Base-by-base conservation (phyloP, 768 basidiomycete genomes). In the Hysterangium stoloniferum region DNA sequence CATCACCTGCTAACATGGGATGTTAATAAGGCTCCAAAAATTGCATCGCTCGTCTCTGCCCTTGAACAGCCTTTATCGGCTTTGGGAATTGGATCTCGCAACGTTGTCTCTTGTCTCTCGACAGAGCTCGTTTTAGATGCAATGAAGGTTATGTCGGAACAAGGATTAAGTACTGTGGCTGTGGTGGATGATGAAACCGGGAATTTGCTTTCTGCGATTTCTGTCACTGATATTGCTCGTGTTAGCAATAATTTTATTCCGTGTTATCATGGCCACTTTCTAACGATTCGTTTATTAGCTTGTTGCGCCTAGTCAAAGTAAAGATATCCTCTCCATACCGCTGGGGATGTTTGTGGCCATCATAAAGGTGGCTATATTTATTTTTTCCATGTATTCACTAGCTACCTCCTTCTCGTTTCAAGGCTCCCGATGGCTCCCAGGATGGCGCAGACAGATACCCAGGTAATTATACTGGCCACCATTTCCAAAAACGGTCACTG, bases 121-220 rank as follows among this genome's bases (percentile, higher is more conserved):
- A 72, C 70, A 13, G 76, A 78, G 2, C 74, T 75, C 17, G 82
- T 89, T 22, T 68, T 89, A 44, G 83, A 87, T 61, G 86, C 86
- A 4, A 91, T 91, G 88, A 78, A 72, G 53, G 69, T 85, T 25
- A 89, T 91, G 87, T 87, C 85, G 58, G 85, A 87, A 54, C 77
- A 84, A 59, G 88, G 88, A 20, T 86, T 91, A 22, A 88, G 86
- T 60, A 88, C 84, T 57, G 72, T 89, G 38, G 88, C 87, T 13
- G 82, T 90, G 4, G 62, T 86, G 4, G 83, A 86, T 40, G 80
- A 82, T 42, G 79, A 78, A 27, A 32, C 40, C 2, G 79, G 83
- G 4, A 71, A 65, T 38, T 64, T 90, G 48, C 63, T 86, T 48
- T 86, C 87, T 53, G 84, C 85, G 2, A 80, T 89, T 32, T 87